Base-by-base conservation (phyloP, 176 grass and related monocot genomes). In the Tuctoria greenei region DNA sequence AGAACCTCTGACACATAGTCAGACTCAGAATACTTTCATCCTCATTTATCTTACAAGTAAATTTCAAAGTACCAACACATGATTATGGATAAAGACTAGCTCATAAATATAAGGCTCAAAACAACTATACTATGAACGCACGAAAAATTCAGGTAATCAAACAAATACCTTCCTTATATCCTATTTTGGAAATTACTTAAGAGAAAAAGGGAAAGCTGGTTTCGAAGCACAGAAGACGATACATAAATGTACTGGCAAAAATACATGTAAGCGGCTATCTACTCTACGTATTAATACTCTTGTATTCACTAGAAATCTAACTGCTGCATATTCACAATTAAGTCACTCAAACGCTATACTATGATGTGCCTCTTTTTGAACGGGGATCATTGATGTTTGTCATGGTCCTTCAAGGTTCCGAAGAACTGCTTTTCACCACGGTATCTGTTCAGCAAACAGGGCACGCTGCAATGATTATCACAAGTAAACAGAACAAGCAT, bases 401-500 rank as follows among this genome's bases (percentile, higher is more conserved):
- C 59, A 2, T 40, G 57, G 10, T 2, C 59, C 72, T 40, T 82
- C 72, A 86, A 10, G 4, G 75, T 78, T 41, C 31, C 45, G 7
- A 93, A 24, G 8, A 93, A 65, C 64, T 89, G 88, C 55, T 85
- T 93, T 67, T 97, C 91, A 38, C 51, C 81, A 69, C 71, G 73
- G 67, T 89, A 97, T 89, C 94, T 97, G 81, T 78, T 83, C 34
- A 80, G 56, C 20, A 71, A 4, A n/a, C n/a, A 68, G 14, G 21
- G 39, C n/a, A 10, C 12, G 11, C 28, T 15, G 79, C n/a, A 66
- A 72, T 59, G 26, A 74, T 34, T 72, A 47, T 44, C 28, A 51
- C 21, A 46, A 36, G 60, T 37, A 72, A 83, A 74, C 18, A 45
- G 8, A 40, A 49, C 3, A 4, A 77, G 2, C 6, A 6, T 65